Percentiles rank a stretch among this genome's conserved stretches.
Conservation (phyloP, 208 protist species). For the Acanthamoeba triangularis region DNA sequence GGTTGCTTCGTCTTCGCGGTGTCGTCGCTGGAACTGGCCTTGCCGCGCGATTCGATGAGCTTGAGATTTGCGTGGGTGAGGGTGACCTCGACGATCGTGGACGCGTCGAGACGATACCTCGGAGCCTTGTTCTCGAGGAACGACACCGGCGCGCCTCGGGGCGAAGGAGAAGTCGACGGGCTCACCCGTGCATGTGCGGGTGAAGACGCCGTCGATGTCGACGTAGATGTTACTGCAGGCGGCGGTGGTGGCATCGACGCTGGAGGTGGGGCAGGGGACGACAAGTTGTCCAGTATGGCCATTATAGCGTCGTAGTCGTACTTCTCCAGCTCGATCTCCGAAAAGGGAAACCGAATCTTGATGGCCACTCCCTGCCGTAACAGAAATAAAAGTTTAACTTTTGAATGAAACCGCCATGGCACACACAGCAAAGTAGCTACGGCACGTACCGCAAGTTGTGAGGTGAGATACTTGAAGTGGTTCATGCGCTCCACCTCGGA, state of each 20-base stretch:
- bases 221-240: neutral
- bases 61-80: slow-evolving; percentile 16
- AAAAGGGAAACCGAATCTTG: slow-evolving; percentile 1
- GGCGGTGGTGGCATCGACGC: neutral
- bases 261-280: neutral
- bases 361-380: neutral
- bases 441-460: neutral
- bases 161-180: neutral
- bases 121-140: neutral
- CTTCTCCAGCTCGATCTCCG: slow-evolving; percentile 12
- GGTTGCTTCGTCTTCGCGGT: neutral
- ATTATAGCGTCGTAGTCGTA: slow-evolving; percentile 31
- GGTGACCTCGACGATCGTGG: neutral
- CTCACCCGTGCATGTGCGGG: neutral
- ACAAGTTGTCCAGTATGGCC: neutral
- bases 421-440: neutral
- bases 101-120: neutral
- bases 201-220: neutral
- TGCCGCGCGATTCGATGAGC: slow-evolving; percentile 2
- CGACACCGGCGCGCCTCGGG: neutral
- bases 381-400: neutral
- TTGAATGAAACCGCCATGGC: neutral
- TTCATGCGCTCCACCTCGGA: neutral
- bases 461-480: slow-evolving; percentile 3
- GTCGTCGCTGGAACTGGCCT: neutral